Base-by-base conservation (phyloP, 257 asterid species). In the Oldenlandia corymbosa region DNA sequence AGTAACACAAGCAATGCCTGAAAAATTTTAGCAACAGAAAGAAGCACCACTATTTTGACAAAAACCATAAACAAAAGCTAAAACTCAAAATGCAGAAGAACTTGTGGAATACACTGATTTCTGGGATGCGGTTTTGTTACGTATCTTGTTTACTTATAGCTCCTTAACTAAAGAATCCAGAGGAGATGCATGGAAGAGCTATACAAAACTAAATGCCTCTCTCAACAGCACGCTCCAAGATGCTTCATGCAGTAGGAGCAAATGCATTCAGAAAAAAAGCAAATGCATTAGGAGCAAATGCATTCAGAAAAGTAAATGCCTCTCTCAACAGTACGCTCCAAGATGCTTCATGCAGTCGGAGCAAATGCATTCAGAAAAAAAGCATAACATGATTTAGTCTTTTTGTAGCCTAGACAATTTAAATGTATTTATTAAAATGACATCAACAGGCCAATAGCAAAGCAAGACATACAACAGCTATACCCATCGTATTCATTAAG, bases 381-480 rank as follows among this genome's bases (percentile, higher is more conserved):
- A 53, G 14, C 23, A 45, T 45, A 53, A 26, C 26, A 0, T 27
- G 41, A 18, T 56, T 27, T 51, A 18, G 4, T 30, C 16, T 9
- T 5, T 23, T 26, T 16, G 28, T n/a, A 57, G 34, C 7, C 20
- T 56, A 18, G 6, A 7, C 17, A 17, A 57, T 34, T 46, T 34
- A 32, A 32, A n/a, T n/a, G 23, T 9, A 8, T 57, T 57, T 18
- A 9, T 21, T 17, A 54, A 10, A 14, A 10, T 20, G 30, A 2
- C 18, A 2, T 30, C n/a, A 17, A 14, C 18, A 17, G 55, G 20
- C 55, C 21, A 9, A 43, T 0, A 28, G 66, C 51, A 73, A 34
- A 77, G 65, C 30, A 76, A 76, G 81, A 92, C 99, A 84, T 92
- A 92, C 99, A 82, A 75, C 93, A 79, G 91, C 74, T 85, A 92